These are phyloP conservation scores for Populus ilicifolia DNA, from an alignment of 345 rosid genomes.

Conservation along the genomic window DNA sequence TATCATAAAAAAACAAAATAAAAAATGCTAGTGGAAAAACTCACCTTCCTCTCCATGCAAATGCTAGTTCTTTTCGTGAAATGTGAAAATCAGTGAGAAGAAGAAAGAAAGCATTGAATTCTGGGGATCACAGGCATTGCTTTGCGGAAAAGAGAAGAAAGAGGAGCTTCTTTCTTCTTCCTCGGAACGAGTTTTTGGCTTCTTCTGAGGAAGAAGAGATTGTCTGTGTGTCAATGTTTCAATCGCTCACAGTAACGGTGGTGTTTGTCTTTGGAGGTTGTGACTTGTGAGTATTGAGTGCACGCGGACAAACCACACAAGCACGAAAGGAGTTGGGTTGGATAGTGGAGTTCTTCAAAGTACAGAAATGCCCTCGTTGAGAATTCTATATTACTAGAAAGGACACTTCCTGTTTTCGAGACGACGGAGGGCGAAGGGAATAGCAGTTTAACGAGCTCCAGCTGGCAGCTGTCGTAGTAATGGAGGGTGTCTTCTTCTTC, in stretches of 20 bases:
- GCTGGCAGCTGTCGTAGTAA: too few species aligned
- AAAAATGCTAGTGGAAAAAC: not conserved
- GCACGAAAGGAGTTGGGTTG: not conserved
- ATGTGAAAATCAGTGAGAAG: constrained; percentile 27
- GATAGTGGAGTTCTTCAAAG: not conserved
- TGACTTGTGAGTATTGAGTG: not conserved
- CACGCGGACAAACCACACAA: not conserved
- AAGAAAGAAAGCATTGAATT: constrained; percentile 29
- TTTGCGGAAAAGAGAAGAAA: constrained; percentile 32
- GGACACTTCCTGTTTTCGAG: not conserved
- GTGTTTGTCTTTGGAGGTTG: constrained; percentile 19
- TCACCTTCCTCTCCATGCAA: constrained; percentile 28
- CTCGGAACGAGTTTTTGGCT: constrained; percentile 15
- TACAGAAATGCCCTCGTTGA: constrained; percentile 23
- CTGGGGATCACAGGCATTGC: constrained; percentile 38
- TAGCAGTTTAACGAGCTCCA: not conserved
- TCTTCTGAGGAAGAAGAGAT: constrained; percentile 16
- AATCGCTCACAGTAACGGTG: constrained; percentile 38
- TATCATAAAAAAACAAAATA: not conserved
- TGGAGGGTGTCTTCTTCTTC: too few species aligned
- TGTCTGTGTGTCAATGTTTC: not conserved
- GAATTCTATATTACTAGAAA: not conserved
- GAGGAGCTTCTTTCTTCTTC: constrained; percentile 19
- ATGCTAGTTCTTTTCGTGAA: not conserved
- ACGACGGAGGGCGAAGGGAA: not conserved